Base-by-base conservation (phyloP, 306 rosid genomes). In the Dryas drummondii region DNA sequence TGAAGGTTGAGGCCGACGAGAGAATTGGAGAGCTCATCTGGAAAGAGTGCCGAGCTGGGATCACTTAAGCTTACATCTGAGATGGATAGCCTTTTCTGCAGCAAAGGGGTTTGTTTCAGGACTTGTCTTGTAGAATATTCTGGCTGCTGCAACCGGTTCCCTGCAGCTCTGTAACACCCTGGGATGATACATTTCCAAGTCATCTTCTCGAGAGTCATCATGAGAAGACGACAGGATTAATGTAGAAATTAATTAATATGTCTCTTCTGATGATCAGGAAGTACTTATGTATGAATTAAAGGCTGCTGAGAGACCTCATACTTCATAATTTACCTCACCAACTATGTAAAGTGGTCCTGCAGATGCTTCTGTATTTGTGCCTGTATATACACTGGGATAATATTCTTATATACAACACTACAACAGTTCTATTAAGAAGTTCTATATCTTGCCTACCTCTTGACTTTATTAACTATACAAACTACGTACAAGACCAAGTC, bases 101-200 rank as follows among this genome's bases (percentile, higher is more conserved):
- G 66, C 67, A 82, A 84, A 47, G 91, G 88, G 19, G 77, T 55
- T 63, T 75, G 73, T 68, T 85, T 82, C 7, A 73, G 41, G 74
- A 68, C 82, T 75, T 63, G 26, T 68, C 78, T 75, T 40, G 73
- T 50, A 7, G 81, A 47, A 27, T 10, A 8, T 62, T 85, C 87
- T 75, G 82, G 41, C 50, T 16, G 41, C 50, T 16, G 49, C 71
- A 67, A 61, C 9, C 75, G 37, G 37, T 64, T 51, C 46, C 76
- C 58, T 4, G 75, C 53, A 44, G 16, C n/a, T 27, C 77, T 91
- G 87, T 76, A 89, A 76, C 98, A 93, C 27, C 80, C 80, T 27
- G 89, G 80, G 66, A 89, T 63, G 58, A 93, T 78, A 40, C 96
- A 84, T 83, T 88, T 93, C 98, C 97, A 91, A 76, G 88, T 84